phyloP scores from a whole-genome alignment of 768 basidiomycete genomes.

The Kwoniella shandongensis region DNA sequence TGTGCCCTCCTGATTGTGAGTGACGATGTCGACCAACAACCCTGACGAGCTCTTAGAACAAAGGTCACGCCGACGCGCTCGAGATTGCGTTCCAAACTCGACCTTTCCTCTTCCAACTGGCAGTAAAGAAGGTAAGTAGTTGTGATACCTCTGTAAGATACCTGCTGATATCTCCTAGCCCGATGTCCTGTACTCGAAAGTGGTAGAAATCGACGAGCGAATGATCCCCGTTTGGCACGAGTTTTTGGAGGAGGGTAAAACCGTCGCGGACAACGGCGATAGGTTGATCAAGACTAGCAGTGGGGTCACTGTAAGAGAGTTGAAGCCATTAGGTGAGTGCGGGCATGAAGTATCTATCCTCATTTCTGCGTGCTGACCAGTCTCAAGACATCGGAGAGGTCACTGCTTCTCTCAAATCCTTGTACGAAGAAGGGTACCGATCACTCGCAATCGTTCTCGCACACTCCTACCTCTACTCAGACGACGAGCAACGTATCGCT shows the following conservation, averaged over 20 bases:
- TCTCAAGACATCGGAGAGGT: constrained; percentile 14
- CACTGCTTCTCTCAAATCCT: constrained; percentile 1
- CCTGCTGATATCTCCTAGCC: constrained; percentile 52
- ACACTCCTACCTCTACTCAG: constrained; percentile 64
- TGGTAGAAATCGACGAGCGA: constrained; percentile 29
- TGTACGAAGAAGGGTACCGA: constrained; percentile 66
- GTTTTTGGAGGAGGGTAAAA: constrained; percentile 24
- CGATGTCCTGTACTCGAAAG: constrained; percentile 17
- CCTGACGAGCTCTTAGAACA: constrained; percentile 30
- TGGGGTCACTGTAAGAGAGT: constrained; percentile 20
- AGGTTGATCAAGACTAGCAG: constrained; percentile 23
- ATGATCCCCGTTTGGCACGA: constrained; percentile 27
- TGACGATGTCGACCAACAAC: constrained; percentile 17
- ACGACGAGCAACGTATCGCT: constrained; percentile 76
- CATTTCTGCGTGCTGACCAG: not conserved
- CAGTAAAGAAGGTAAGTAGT: constrained; percentile 60
- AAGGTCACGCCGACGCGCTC: constrained; percentile 37
- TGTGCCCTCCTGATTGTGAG: constrained; percentile 36
- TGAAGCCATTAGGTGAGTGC: constrained; percentile 19
- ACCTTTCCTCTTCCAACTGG: constrained; percentile 68
- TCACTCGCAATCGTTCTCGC: constrained; percentile 44
- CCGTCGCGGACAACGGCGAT: constrained; percentile 19
- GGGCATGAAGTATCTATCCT: not conserved
- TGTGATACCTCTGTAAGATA: constrained; percentile 63
- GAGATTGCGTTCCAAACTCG: constrained; percentile 55